Percentiles rank a stretch among this genome's conserved stretches.
Evolutionary conservation across 2,329 filamentous ascomycete species (phyloP).

Genomic region (Aspergillus pseudonomiae): DNA sequence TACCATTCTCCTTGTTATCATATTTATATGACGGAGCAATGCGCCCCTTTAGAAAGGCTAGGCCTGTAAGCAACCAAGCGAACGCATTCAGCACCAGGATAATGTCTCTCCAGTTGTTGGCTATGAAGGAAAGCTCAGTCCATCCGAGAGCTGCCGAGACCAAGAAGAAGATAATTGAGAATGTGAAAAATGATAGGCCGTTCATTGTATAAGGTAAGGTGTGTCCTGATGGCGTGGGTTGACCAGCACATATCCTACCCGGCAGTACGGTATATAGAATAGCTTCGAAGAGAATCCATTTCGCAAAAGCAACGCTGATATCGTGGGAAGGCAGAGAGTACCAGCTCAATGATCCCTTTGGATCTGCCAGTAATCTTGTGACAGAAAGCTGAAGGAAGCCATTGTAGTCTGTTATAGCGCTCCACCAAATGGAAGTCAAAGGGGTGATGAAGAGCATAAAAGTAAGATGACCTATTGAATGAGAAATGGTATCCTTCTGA

Average conservation of each 20-base stretch:
- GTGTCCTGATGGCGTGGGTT: constrained; percentile 1
- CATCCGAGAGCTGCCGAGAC: not conserved
- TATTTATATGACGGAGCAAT: not conserved
- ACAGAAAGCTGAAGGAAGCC: not conserved
- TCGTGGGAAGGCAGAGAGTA: not conserved
- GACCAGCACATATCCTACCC: not conserved
- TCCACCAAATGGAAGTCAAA: not conserved
- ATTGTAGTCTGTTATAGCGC: not conserved
- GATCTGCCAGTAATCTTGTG: not conserved
- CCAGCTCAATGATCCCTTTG: not conserved
- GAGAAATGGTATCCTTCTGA: not conserved
- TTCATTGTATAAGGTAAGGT: not conserved
- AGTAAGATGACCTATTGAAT: not conserved
- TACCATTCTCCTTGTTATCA: not conserved
- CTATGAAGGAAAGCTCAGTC: not conserved
- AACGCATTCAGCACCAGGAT: not conserved
- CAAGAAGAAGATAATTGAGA: not conserved
- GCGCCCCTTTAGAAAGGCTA: not conserved
- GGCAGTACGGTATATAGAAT: constrained; percentile 1
- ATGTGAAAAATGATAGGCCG: not conserved
- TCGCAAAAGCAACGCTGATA: not conserved
- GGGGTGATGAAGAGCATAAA: not conserved
- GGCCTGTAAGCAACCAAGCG: not conserved
- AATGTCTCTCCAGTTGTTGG: not conserved
- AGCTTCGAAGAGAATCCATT: constrained; percentile 1